Percentiles rank a stretch among this genome's conserved stretches.
Conservation (phyloP, 305 asterid genomes). For the Coffea humblotiana region DNA sequence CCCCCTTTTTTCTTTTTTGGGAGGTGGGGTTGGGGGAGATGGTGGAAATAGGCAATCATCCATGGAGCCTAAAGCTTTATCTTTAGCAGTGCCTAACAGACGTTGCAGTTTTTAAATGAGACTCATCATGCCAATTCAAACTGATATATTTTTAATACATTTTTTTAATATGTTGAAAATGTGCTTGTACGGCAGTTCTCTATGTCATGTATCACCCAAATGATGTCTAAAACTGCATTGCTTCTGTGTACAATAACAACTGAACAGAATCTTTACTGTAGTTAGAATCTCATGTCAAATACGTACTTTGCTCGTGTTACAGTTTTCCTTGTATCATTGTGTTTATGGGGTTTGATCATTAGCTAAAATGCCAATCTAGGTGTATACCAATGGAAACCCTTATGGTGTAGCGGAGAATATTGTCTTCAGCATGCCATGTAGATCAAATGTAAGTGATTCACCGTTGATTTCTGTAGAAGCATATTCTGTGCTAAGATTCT, state of each 20-base stretch:
- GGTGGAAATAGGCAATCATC: no score
- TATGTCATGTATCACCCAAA: background rate
- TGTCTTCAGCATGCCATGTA: constrained; percentile 99
- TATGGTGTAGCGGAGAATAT: constrained; percentile 85
- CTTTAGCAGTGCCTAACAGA: background rate
- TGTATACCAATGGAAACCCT: constrained; percentile 82
- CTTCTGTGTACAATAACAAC: background rate
- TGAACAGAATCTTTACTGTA: background rate
- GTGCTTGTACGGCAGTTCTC: background rate
- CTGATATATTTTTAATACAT: background rate
- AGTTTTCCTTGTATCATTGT: background rate
- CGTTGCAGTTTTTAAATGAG: background rate
- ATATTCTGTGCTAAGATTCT: background rate
- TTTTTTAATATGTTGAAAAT: background rate
- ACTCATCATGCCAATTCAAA: background rate
- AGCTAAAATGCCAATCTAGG: constrained; percentile 35
- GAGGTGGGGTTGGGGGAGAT: no score
- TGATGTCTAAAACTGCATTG: background rate
- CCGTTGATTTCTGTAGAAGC: background rate
- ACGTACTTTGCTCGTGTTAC: background rate
- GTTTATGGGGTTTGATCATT: background rate
- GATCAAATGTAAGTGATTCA: constrained; percentile 63
- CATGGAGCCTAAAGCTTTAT: no score
- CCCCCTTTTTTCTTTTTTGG: no score
- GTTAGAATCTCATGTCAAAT: background rate